These are phyloP conservation scores for Colletotrichum lindemuthianum DNA, from an alignment of 2,329 filamentous ascomycete species.

Conservation along the genomic window DNA sequence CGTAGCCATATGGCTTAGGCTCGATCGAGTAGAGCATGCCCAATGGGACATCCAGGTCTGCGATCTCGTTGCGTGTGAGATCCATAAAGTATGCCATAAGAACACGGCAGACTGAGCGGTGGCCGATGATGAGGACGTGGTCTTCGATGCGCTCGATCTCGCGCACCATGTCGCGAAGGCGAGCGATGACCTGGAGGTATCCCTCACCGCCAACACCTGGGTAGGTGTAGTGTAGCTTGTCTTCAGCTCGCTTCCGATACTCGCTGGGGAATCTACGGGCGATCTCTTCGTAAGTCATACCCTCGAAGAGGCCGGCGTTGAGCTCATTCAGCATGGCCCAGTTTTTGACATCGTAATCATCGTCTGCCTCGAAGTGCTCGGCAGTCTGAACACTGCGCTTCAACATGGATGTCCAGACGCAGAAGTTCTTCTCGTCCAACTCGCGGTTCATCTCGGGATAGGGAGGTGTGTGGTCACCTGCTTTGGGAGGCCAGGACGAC, in stretches of 20 bases:
- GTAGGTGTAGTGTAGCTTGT: slow-evolving; percentile 97
- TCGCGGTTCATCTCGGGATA: slow-evolving; percentile 85
- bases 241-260: slow-evolving; percentile 78
- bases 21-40: slow-evolving; percentile 96
- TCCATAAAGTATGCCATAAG: slow-evolving; percentile 97
- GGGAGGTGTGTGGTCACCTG: slow-evolving; percentile 92
- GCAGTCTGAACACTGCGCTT: slow-evolving; percentile 88
- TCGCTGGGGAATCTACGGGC: slow-evolving; percentile 81
- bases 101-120: slow-evolving; percentile 91
- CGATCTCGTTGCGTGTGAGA: slow-evolving; percentile 88
- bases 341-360: slow-evolving; percentile 96
- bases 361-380: slow-evolving; percentile 87
- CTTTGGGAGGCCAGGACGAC: slow-evolving; percentile 86
- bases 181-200: slow-evolving; percentile 96
- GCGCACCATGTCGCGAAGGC: slow-evolving; percentile 92
- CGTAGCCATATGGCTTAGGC: slow-evolving; percentile 96
- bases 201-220: slow-evolving; percentile 95
- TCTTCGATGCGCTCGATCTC: slow-evolving; percentile 98
- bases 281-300: slow-evolving; percentile 94
- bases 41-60: slow-evolving; percentile 91
- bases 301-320: slow-evolving; percentile 92
- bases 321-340: slow-evolving; percentile 99
- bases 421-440: slow-evolving; percentile 86
- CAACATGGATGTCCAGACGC: slow-evolving; percentile 98
- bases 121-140: slow-evolving; percentile 90